Conservation (phyloP, 2,329 filamentous ascomycete species). For the Penicillium sp. region DNA sequence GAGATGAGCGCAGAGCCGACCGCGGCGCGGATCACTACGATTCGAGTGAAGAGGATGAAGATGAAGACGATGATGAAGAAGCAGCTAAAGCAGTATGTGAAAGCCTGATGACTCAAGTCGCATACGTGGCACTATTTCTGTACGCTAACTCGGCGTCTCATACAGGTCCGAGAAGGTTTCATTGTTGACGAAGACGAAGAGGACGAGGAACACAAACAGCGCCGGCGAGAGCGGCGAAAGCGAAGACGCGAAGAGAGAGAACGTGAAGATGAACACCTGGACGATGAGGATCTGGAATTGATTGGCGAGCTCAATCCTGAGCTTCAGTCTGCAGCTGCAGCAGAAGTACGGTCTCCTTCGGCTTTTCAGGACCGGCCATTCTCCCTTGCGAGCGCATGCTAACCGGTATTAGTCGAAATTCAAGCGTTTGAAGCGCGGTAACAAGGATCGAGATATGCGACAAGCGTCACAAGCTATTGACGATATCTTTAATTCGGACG, state of each 20-base stretch:
- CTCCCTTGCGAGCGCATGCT: constrained; percentile 12
- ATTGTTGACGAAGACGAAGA: constrained; percentile 93
- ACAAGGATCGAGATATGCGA: constrained; percentile 65
- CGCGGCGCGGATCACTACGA: constrained; percentile 62
- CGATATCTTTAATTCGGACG: constrained; percentile 95
- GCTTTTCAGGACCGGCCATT: constrained; percentile 3
- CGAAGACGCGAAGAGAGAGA: constrained; percentile 77
- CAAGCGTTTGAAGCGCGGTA: constrained; percentile 94
- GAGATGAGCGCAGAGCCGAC: constrained; percentile 47
- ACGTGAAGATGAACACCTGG: constrained; percentile 81
- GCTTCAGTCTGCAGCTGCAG: constrained; percentile 67
- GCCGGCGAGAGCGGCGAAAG: constrained; percentile 73
- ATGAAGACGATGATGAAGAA: constrained; percentile 90
- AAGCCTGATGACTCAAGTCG: neutral
- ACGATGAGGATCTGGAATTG: constrained; percentile 94
- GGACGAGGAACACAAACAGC: constrained; percentile 67
- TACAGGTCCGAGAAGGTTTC: constrained; percentile 87
- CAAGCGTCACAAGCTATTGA: constrained; percentile 74
- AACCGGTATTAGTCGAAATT: constrained; percentile 73
- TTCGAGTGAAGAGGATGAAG: constrained; percentile 90
- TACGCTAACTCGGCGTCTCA: constrained; percentile 24
- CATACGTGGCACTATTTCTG: neutral
- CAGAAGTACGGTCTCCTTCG: constrained; percentile 65
- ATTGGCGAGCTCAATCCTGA: constrained; percentile 83
- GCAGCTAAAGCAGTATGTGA: constrained; percentile 72